Conservation (phyloP, 371 early-diverging fungal genomes). For the Haplosporangium sp. region DNA sequence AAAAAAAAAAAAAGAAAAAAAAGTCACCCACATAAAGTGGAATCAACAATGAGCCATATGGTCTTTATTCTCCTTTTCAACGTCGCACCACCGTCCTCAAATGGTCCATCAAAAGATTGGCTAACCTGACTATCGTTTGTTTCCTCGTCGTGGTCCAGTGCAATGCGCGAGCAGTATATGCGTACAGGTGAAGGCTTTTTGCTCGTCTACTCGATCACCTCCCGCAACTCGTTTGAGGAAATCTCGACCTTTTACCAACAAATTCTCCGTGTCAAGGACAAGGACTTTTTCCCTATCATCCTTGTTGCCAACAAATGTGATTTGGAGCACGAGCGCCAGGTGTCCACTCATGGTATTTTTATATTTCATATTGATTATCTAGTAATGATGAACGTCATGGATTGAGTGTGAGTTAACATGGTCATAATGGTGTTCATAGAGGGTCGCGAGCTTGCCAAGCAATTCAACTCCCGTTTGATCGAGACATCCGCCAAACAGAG, state of each 20-base stretch:
- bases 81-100: too few species aligned
- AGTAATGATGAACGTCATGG: background rate
- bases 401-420: background rate
- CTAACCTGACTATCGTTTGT: background rate
- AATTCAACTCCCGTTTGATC: constrained; percentile 82
- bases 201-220: constrained; percentile 82
- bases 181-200: constrained; percentile 91
- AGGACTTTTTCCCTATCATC: constrained; percentile 86
- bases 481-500: constrained; percentile 94
- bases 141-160: constrained; percentile 13
- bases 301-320: constrained; percentile 97
- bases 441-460: constrained; percentile 85
- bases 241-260: constrained; percentile 80
- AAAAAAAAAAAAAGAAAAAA: too few species aligned
- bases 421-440: constrained; percentile 55
- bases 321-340: constrained; percentile 82
- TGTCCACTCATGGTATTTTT: constrained; percentile 67
- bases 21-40: background rate
- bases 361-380: background rate
- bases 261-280: constrained; percentile 86
- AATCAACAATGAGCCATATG: too few species aligned
- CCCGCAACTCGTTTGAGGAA: constrained; percentile 83
- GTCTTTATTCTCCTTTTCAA: too few species aligned
- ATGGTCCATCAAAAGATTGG: background rate
- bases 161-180: constrained; percentile 57